Evolutionary conservation across 805 yeast species (phyloP), one percentile per base, ranked within the genome.

Genomic region (Maudiozyma bulderi): DNA sequence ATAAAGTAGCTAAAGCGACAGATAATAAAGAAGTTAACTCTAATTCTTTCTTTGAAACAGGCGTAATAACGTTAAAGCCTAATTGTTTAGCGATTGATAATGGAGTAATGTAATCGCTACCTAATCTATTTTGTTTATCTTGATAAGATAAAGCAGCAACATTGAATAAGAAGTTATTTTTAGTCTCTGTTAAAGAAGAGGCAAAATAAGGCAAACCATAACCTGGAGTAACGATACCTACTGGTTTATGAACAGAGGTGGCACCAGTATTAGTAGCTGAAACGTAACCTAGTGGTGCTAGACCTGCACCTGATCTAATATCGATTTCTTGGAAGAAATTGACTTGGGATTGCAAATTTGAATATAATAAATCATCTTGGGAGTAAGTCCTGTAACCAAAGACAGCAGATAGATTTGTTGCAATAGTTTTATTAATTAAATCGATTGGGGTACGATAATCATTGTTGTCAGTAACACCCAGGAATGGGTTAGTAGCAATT

Each of bases 261-360:
- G 28, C 49, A 33, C 56, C 51, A 32, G 59, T 50, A 34, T 56
- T 52, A 32, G 59, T 50, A 8, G 28, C 14, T 8, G 33, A 35
- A 47, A 79, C 65, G 68, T 82, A 90, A 38, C 96, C 97, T 46
- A 86, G 70, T 43, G 91, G 75, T 30, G 86, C 77, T 53, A 80
- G 75, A 43, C 91, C 86, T 33, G 96, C 93, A 58, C 96, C 97
- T 2, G 84, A 72, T 64, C 95, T 80, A 49, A 86, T 77, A 60
- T 89, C 88, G 50, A 83, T 66, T 54, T 76, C 67, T 43, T 61
- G 57, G 44, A 59, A 60, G 40, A 47, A 58, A 10, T 32, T 43
- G 7, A 35, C 11, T 9, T 46, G 49, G 26, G 26, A 14, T 31
- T 52, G 72, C 53, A 84, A 61, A 44, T 78, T 73, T n/a, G 72